Percentiles rank a stretch among this genome's conserved stretches.
Conservation (phyloP, 208 protist genomes). For the Leishmania aethiopica region DNA sequence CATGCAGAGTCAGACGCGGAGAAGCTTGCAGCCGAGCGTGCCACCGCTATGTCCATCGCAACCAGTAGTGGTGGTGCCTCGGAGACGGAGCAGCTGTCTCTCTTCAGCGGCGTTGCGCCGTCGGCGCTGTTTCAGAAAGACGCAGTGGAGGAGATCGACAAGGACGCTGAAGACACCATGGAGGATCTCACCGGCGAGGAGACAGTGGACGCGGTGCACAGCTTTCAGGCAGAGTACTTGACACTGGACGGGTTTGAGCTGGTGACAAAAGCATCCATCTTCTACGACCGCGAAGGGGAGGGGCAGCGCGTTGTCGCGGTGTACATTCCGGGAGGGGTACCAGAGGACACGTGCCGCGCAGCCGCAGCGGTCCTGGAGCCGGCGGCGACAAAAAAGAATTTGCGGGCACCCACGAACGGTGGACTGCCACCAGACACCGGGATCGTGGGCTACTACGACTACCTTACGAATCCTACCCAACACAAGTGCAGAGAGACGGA, state of each 20-base stretch:
- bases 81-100: not conserved
- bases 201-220: constrained; percentile 54
- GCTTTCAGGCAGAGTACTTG: constrained; percentile 52
- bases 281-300: constrained; percentile 59
- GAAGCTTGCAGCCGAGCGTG: constrained; percentile 2
- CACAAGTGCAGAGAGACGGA: constrained; percentile 89
- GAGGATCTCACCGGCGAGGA: constrained; percentile 71
- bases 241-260: constrained; percentile 65
- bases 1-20: constrained; percentile 20
- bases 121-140: constrained; percentile 12
- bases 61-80: not conserved
- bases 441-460: constrained; percentile 93
- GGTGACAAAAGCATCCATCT: constrained; percentile 51
- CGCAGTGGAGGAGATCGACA: constrained; percentile 16
- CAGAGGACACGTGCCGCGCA: constrained; percentile 41
- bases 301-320: constrained; percentile 57
- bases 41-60: not conserved
- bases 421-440: constrained; percentile 85
- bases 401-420: constrained; percentile 78
- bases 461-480: constrained; percentile 77
- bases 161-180: constrained; percentile 7
- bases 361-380: constrained; percentile 58
- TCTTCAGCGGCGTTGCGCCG: not conserved
- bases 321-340: constrained; percentile 66
- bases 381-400: constrained; percentile 79